These are phyloP conservation scores for Lactarius sanguifluus DNA, from an alignment of 768 basidiomycete species.

Conservation along the genomic window DNA sequence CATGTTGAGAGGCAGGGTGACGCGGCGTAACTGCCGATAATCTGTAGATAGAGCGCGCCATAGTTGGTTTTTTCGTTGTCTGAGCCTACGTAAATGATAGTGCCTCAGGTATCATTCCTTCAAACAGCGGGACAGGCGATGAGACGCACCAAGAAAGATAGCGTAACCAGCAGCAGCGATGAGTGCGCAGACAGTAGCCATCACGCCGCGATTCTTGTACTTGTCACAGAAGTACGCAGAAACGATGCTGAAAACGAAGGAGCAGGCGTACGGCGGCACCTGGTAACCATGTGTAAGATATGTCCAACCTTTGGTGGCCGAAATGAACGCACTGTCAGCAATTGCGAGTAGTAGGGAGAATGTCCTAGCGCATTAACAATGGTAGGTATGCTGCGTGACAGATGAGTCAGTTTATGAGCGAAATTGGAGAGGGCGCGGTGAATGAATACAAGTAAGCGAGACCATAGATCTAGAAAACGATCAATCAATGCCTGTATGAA, in stretches of 20 bases:
- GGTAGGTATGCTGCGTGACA: slow-evolving; percentile 31
- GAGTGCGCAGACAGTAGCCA: slow-evolving; percentile 16
- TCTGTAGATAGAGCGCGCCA: slow-evolving; percentile 35
- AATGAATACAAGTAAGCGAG: slow-evolving; percentile 31
- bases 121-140: not conserved
- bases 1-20: slow-evolving; percentile 32
- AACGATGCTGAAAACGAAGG: slow-evolving; percentile 14
- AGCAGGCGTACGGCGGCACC: slow-evolving; percentile 28
- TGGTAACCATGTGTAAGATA: slow-evolving; percentile 32
- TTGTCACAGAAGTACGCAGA: slow-evolving; percentile 12
- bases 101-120: not conserved
- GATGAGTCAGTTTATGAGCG: not conserved
- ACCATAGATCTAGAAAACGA: slow-evolving; percentile 22
- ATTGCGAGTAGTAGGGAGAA: slow-evolving; percentile 32
- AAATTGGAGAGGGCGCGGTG: not conserved
- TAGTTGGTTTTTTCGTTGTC: slow-evolving; percentile 31
- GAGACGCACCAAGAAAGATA: slow-evolving; percentile 21
- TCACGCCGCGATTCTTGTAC: slow-evolving; percentile 18
- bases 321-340: slow-evolving; percentile 30
- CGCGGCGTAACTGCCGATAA: slow-evolving; percentile 35
- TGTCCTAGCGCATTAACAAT: slow-evolving; percentile 36
- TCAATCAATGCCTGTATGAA: not conserved
- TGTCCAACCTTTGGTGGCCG: not conserved
- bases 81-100: slow-evolving; percentile 13
- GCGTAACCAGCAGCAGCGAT: slow-evolving; percentile 23